These are phyloP conservation scores for Cinchona pubescens DNA, from an alignment of 257 asterid genomes.

Conservation along the genomic window DNA sequence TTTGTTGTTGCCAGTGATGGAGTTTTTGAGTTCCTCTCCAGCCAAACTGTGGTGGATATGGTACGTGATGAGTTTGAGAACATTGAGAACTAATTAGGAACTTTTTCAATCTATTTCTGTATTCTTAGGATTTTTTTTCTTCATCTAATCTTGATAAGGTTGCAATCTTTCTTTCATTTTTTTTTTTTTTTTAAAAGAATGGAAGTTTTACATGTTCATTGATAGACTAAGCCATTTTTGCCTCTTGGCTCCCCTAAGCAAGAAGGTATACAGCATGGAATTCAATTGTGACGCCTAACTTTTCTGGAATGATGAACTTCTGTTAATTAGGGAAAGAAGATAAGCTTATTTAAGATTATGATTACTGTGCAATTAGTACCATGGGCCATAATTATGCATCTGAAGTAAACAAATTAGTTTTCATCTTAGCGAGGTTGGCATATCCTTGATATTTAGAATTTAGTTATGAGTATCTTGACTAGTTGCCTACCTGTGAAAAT, in stretches of 20 bases:
- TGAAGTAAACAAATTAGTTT: background rate
- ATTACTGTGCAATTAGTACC: background rate
- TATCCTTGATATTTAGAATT: background rate
- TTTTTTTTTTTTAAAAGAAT: background rate
- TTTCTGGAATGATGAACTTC: background rate
- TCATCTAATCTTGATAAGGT: background rate
- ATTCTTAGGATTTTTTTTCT: background rate
- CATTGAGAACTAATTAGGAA: background rate
- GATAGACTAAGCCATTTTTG: background rate
- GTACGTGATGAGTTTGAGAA: conserved; percentile 35
- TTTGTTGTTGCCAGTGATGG: conserved; percentile 92
- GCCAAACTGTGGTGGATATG: conserved; percentile 90
- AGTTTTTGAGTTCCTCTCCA: conserved; percentile 76
- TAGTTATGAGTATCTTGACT: background rate
- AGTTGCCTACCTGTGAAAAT: background rate
- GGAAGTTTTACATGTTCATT: background rate
- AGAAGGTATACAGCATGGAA: background rate
- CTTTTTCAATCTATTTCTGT: background rate
- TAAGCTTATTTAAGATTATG: background rate
- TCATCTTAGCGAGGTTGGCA: background rate
- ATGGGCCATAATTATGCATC: background rate
- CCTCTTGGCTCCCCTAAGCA: background rate
- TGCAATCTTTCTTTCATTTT: background rate
- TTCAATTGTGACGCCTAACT: background rate
- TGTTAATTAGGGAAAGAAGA: background rate